Percentiles rank a stretch among this genome's conserved stretches.
phyloP scores from a whole-genome alignment of 192 early-diverging fungal genomes.

The Rhizoclosmatium sp. region DNA sequence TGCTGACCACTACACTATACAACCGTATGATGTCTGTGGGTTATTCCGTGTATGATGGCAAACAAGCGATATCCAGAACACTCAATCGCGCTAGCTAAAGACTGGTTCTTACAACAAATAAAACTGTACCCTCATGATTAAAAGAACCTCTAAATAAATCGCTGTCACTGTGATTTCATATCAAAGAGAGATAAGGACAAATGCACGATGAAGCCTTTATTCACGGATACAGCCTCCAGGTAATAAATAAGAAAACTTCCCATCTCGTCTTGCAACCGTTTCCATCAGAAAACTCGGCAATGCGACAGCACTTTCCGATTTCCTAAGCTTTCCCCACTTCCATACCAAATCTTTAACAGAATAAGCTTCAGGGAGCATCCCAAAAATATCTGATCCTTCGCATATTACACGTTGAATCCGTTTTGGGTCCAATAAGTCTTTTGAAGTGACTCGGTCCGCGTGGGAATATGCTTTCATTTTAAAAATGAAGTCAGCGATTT shows the following conservation, averaged over 20 bases:
- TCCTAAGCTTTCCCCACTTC: conserved; percentile 51
- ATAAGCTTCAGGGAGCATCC: conserved; percentile 68
- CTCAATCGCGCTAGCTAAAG: too few relatives aligned
- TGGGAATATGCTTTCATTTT: conserved; percentile 71
- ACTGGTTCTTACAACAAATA: too few relatives aligned
- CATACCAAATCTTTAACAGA: conserved; percentile 59
- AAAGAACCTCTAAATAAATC: too few relatives aligned
- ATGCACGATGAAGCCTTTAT: neutral
- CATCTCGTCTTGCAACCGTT: neutral
- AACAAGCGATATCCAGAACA: too few relatives aligned
- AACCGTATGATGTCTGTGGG: too few relatives aligned
- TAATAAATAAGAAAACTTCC: conserved; percentile 45
- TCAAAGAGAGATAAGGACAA: too few relatives aligned
- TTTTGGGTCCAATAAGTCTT: conserved; percentile 39
- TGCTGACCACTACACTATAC: too few relatives aligned
- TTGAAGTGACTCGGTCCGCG: conserved; percentile 56
- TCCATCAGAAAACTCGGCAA: conserved; percentile 52
- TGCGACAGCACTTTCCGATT: conserved; percentile 46
- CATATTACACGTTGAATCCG: conserved; percentile 66
- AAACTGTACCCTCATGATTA: too few relatives aligned
- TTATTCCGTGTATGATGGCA: too few relatives aligned
- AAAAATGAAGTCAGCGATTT: conserved; percentile 63
- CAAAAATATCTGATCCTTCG: conserved; percentile 67
- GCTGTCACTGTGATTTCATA: too few relatives aligned
- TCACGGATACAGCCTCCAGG: conserved; percentile 50